Base-by-base conservation (phyloP, 768 basidiomycete genomes). In the Collybia sordida region DNA sequence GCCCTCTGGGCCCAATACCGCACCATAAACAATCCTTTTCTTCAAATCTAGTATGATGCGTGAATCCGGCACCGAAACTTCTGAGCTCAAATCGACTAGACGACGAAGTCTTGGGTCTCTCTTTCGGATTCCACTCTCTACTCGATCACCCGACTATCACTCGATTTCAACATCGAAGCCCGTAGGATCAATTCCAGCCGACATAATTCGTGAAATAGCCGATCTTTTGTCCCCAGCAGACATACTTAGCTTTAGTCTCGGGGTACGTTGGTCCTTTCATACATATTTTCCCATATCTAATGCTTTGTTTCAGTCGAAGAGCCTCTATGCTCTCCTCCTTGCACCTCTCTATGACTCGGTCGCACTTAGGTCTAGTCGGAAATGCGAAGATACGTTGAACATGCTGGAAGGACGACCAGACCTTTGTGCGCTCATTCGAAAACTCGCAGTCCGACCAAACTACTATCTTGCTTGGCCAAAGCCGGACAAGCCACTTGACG, bases 391-490 rank as follows among this genome's bases (percentile, higher is more conserved):
- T 1, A 68, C 71, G 1, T 63, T 80, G 24, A 47, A 53, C 3
- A 71, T 78, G 68, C 60, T 80, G 34, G 42, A 45, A 4, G 18
- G 43, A 3, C 62, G 63, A 14, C 68, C 67, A 12, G 67, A 75
- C 17, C 61, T 78, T 27, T 74, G 72, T 50, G 48, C 55, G 2
- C 60, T 70, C 59, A 64, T 80, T 45, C 66, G 64, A 15, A 76
- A 73, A 46, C 66, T 80, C 24, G 70, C 72, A 12, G 65, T 79
- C 14, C 68, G 77, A 9, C 78, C 79, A 0, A 78, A 79, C 53
- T 80, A 78, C 58, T 79, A 79, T 59, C 71, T 78, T 24, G 65
- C 77, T 5, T 79, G 78, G 77, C 78, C 78, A 1, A 67, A 65
- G 51, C 66, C 68, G 19, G 74, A 79, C 42, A 66, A 68, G 27